These are phyloP conservation scores for Capronia americana DNA, from an alignment of 2,329 filamentous ascomycete species.

Conservation along the genomic window DNA sequence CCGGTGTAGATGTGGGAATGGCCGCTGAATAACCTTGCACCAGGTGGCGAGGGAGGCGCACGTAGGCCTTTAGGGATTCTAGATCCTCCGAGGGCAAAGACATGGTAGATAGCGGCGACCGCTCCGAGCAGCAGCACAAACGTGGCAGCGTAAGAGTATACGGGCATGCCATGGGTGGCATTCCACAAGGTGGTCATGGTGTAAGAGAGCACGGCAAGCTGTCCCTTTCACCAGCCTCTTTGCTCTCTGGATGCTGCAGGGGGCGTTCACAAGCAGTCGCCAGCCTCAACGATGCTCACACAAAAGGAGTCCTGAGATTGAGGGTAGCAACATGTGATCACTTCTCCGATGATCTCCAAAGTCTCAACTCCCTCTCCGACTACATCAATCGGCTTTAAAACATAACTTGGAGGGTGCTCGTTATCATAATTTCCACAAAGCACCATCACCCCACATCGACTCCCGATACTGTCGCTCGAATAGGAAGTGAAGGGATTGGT, in stretches of 20 bases:
- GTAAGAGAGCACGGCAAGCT: background rate
- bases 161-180: slow-evolving; percentile 1
- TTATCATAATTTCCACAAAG: background rate
- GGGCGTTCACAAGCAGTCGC: background rate
- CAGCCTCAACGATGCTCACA: background rate
- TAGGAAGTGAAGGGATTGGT: slow-evolving; percentile 9
- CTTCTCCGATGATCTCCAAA: slow-evolving; percentile 2
- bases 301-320: background rate
- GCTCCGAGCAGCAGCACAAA: slow-evolving; percentile 11
- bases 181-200: slow-evolving; percentile 9
- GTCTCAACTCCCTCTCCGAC: slow-evolving; percentile 3
- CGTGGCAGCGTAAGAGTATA: slow-evolving; percentile 9
- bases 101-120: slow-evolving; percentile 18
- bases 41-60: slow-evolving; percentile 14
- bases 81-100: background rate
- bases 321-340: background rate
- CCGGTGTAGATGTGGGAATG: slow-evolving; percentile 22
- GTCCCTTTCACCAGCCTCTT: too few species aligned
- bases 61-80: slow-evolving; percentile 22
- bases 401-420: slow-evolving; percentile 1
- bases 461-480: slow-evolving; percentile 8
- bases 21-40: slow-evolving; percentile 19
- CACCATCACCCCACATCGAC: slow-evolving; percentile 17
- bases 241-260: background rate
- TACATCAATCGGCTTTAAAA: background rate